These are phyloP conservation scores for Tulasnella sp. DNA, from an alignment of 768 basidiomycete genomes.

Conservation along the genomic window DNA sequence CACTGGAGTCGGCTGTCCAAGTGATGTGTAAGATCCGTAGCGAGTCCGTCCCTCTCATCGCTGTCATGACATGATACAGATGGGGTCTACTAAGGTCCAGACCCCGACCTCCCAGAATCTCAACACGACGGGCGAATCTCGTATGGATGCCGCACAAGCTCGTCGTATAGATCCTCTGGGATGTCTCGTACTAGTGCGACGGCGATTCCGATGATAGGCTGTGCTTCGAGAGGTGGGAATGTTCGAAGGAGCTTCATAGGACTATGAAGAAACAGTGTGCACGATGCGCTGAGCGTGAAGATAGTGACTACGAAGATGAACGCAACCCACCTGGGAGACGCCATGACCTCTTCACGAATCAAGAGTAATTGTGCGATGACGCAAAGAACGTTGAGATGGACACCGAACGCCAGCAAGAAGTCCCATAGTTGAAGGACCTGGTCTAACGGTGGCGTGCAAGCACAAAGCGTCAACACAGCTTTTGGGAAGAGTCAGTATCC, in stretches of 20 bases:
- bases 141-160: constrained; percentile 80
- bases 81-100: too few relatives aligned
- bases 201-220: constrained; percentile 82
- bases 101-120: too few relatives aligned
- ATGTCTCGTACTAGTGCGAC: constrained; percentile 90
- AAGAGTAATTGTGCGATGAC: constrained; percentile 91
- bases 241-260: constrained; percentile 92
- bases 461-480: constrained; percentile 92
- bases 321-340: constrained; percentile 57
- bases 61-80: too few relatives aligned
- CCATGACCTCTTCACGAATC: constrained; percentile 85
- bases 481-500: background rate
- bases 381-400: constrained; percentile 91
- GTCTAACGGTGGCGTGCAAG: constrained; percentile 91
- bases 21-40: too few relatives aligned
- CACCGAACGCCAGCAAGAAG: constrained; percentile 91
- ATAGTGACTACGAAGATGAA: too few relatives aligned
- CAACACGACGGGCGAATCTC: constrained; percentile 16
- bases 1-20: too few relatives aligned
- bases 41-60: too few relatives aligned
- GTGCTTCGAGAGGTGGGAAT: constrained; percentile 83
- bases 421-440: constrained; percentile 96
- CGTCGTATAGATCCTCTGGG: constrained; percentile 75
- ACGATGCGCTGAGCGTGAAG: too few relatives aligned
- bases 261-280: constrained; percentile 31